These are phyloP conservation scores for Rhizopus arrhizus DNA, from an alignment of 371 early-diverging fungal genomes.

Conservation along the genomic window DNA sequence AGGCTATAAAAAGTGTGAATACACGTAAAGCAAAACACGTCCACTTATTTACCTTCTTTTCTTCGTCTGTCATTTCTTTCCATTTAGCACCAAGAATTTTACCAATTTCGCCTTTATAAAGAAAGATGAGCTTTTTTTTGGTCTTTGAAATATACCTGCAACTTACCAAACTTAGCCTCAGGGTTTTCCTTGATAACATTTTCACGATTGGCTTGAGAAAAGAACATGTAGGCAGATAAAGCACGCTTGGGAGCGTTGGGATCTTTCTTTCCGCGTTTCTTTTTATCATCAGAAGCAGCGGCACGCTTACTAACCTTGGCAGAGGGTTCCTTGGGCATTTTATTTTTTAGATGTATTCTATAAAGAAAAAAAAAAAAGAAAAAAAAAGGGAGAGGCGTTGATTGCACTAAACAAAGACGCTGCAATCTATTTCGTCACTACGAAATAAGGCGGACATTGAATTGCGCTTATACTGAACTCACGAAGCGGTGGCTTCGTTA, in stretches of 20 bases:
- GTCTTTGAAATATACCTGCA: background rate
- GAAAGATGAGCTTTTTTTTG: background rate
- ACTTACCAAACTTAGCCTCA: constrained; percentile 70
- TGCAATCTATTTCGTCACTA: too few relatives aligned
- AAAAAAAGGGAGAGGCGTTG: background rate
- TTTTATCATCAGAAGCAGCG: constrained; percentile 23
- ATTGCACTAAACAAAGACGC: too few relatives aligned
- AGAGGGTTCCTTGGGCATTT: constrained; percentile 34
- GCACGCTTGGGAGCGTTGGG: constrained; percentile 77
- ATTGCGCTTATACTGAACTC: too few relatives aligned
- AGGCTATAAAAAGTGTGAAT: constrained; percentile 36
- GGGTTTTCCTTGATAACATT: constrained; percentile 74
- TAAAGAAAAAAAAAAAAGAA: background rate
- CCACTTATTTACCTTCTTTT: constrained; percentile 45
- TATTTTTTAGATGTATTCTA: too few relatives aligned
- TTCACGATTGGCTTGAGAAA: constrained; percentile 69
- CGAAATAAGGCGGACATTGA: too few relatives aligned
- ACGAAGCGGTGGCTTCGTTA: too few relatives aligned
- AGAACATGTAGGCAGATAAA: constrained; percentile 80
- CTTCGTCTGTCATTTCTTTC: constrained; percentile 62
- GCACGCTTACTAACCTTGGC: constrained; percentile 26
- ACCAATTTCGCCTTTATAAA: constrained; percentile 58
- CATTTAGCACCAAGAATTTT: constrained; percentile 80
- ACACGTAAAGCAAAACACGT: constrained; percentile 3
- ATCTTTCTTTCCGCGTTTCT: constrained; percentile 58